These are phyloP conservation scores for Pinus albicaulis DNA, from an alignment of 75 land plant genomes.

Conservation along the genomic window DNA sequence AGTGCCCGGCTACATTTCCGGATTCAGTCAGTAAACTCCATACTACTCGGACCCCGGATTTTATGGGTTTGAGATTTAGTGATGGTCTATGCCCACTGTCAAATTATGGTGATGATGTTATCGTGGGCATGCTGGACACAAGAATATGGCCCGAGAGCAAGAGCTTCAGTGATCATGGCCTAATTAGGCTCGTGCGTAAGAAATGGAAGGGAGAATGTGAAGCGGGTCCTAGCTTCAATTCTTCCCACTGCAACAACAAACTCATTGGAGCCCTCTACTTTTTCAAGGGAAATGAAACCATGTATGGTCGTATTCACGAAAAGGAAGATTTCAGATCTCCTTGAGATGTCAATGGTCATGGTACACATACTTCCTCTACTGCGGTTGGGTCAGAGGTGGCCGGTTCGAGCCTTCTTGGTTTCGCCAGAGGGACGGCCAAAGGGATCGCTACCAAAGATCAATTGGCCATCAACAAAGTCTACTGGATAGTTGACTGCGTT, in stretches of 20 bases:
- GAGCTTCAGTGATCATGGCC: conserved; percentile 17
- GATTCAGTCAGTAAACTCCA: conserved; percentile 27
- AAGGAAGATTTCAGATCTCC: conserved; percentile 24
- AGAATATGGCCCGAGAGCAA: conserved; percentile 26
- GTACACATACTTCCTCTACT: conserved; percentile 54
- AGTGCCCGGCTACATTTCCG: conserved; percentile 14
- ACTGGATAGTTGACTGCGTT: conserved; percentile 9
- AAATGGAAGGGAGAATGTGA: conserved; percentile 60
- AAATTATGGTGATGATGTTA: not conserved
- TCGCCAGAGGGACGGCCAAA: conserved; percentile 19
- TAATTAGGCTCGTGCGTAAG: conserved; percentile 39
- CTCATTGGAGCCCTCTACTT: conserved; percentile 74
- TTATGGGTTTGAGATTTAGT: conserved; percentile 30
- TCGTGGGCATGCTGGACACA: conserved; percentile 1
- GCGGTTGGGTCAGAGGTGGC: conserved; percentile 32
- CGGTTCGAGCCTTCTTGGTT: conserved; percentile 23
- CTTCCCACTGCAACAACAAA: conserved; percentile 46
- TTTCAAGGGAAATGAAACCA: conserved; percentile 20
- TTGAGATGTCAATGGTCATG: conserved; percentile 44
- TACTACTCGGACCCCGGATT: conserved; percentile 51
- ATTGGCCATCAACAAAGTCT: conserved; percentile 25
- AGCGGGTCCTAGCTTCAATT: conserved; percentile 19
- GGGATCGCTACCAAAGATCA: conserved; percentile 24
- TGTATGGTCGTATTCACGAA: not conserved
- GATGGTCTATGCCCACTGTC: conserved; percentile 21